phyloP scores from a whole-genome alignment of 2,329 filamentous ascomycete genomes.

The Dothistroma pini region DNA sequence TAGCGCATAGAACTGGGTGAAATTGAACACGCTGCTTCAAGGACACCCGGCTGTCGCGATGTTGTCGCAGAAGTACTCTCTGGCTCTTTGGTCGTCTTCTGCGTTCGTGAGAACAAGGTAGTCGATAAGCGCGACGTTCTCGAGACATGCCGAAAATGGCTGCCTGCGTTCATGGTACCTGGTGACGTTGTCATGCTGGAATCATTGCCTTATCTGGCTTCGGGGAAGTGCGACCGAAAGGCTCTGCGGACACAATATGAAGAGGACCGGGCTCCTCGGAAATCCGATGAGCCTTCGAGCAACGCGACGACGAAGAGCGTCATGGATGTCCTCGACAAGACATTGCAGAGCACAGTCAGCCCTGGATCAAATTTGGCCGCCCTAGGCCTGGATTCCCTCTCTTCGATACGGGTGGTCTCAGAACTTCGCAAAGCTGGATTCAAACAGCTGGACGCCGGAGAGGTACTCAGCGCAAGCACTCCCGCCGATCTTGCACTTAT shows the following conservation, averaged over 20 bases:
- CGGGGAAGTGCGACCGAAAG: conserved; percentile 77
- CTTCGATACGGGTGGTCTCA: conserved; percentile 62
- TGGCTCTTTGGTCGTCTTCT: conserved; percentile 71
- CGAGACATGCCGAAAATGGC: conserved; percentile 65
- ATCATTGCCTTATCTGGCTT: conserved; percentile 70
- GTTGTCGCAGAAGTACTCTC: conserved; percentile 65
- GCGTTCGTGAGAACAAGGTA: conserved; percentile 49
- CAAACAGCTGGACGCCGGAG: conserved; percentile 51
- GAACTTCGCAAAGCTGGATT: conserved; percentile 57
- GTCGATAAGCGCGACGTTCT: conserved; percentile 48
- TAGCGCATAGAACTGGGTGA: conserved; percentile 57
- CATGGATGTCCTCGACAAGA: conserved; percentile 18
- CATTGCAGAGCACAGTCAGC: conserved; percentile 20
- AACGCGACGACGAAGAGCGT: conserved; percentile 13
- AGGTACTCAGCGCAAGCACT: conserved; percentile 58
- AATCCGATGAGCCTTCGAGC: conserved; percentile 28
- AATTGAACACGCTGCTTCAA: conserved; percentile 66
- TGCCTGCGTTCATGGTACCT: conserved; percentile 81
- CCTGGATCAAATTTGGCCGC: conserved; percentile 46
- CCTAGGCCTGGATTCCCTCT: conserved; percentile 64
- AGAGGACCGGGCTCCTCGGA: conserved; percentile 1
- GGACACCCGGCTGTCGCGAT: conserved; percentile 59
- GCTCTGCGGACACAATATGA: conserved; percentile 57
- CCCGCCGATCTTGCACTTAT: conserved; percentile 29
- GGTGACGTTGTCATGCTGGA: conserved; percentile 63